Evolutionary conservation across 2,329 filamentous ascomycete species (phyloP), one percentile per base, ranked within the genome.

Genomic region (Colletotrichum liaoningense): DNA sequence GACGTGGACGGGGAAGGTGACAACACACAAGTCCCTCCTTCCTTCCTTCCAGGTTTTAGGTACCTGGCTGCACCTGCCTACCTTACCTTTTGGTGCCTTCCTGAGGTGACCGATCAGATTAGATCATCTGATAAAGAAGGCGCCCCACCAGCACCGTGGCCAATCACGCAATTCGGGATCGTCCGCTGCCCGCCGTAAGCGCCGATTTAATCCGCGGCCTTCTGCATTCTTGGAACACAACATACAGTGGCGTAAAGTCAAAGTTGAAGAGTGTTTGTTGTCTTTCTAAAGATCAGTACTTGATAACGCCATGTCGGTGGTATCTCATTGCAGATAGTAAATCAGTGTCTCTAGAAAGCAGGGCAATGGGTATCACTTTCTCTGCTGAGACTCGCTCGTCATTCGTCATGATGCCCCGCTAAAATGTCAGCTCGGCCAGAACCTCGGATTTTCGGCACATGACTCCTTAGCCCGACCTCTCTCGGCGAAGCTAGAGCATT

Each of bases 111-210:
- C 56, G 60, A 65, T 70, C 71, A 70, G 71, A 73, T 73, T 73
- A 73, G 71, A 73, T 73, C 71, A 73, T 73, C 71, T 73, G 71
- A 73, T 73, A 73, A 49, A 49, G 42, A 49, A 73, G 67, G 70
- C 65, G 67, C 2, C 54, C 67, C 60, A 38, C 22, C 22, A 49
- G 24, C 30, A 42, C n/a, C 8, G 12, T 5, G 24, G 19, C 70
- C 71, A 73, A 65, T 73, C 60, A 66, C 28, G 38, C 1, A 0
- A 0, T 52, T 49, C 58, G 67, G 70, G 55, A 66, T 65, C 28
- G 14, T 16, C 46, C 12, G 55, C 35, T 56, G 71, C 71, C 62
- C 71, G 71, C 71, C 62, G 24, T 62, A 70, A 35, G 42, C 71
- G 71, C 60, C 42, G 22, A 30, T 28, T 26, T 42, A 56, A 73